Conservation (phyloP, 2,329 filamentous ascomycete species). For the Pseudogymnoascus sp. region DNA sequence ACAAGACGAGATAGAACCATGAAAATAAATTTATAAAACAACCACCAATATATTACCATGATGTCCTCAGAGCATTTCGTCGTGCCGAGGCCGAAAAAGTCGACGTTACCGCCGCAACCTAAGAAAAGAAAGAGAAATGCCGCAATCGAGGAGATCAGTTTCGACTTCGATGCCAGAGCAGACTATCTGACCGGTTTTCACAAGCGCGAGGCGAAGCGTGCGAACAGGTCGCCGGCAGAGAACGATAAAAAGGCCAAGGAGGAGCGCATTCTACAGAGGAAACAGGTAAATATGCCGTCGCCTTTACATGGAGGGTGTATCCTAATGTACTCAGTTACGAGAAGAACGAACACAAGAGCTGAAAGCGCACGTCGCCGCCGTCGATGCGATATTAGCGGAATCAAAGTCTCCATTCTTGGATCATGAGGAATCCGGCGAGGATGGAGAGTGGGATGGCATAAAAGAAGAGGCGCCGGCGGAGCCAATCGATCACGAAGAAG, state of each 20-base stretch:
- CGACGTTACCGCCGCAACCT: constrained; percentile 48
- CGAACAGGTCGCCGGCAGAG: constrained; percentile 77
- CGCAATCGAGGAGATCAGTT: constrained; percentile 71
- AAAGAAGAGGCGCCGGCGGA: constrained; percentile 35
- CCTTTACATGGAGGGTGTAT: neutral
- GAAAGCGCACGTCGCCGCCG: constrained; percentile 71
- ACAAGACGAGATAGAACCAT: constrained; percentile 7
- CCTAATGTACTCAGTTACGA: constrained; percentile 53
- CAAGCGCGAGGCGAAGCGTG: constrained; percentile 84
- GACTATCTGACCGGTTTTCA: constrained; percentile 95
- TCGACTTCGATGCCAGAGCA: constrained; percentile 70
- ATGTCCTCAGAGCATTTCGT: constrained; percentile 41
- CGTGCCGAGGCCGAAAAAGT: constrained; percentile 53
- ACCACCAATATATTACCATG: neutral
- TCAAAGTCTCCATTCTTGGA: constrained; percentile 27
- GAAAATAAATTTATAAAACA: constrained; percentile 7
- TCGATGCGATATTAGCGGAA: constrained; percentile 48
- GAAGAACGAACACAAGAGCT: constrained; percentile 77
- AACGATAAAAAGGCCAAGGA: constrained; percentile 70
- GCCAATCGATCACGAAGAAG: constrained; percentile 73
- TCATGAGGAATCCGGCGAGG: constrained; percentile 36
- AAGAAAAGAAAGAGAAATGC: constrained; percentile 60
- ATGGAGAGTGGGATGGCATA: constrained; percentile 59
- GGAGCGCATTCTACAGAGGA: constrained; percentile 67
- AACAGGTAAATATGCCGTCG: constrained; percentile 54